A percentile compares a stretch with the other conserved stretches of the same genome.
Evolutionary conservation across 805 yeast species (phyloP).

Genomic region (Yarrowia hollandica): DNA sequence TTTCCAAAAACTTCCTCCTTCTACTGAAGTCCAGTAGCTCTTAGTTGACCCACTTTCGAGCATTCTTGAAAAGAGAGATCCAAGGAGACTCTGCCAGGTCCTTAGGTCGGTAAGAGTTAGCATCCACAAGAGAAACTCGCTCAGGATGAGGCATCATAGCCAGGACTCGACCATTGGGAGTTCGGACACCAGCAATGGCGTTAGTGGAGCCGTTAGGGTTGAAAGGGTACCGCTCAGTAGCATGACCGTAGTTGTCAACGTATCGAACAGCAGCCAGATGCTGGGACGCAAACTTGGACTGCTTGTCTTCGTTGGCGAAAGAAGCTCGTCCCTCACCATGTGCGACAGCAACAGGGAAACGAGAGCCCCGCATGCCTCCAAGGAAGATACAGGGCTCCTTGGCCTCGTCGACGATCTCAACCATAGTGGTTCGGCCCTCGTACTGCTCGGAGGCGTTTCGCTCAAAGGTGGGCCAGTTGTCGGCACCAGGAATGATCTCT

Average conservation of each 20-base stretch:
- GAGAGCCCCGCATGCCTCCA: slow-evolving; percentile 88
- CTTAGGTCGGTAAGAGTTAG: slow-evolving; percentile 65
- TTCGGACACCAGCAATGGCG: slow-evolving; percentile 89
- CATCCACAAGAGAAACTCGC: slow-evolving; percentile 81
- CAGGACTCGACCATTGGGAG: slow-evolving; percentile 90
- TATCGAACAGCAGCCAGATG: slow-evolving; percentile 67
- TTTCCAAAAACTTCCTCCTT: not conserved
- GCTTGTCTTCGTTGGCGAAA: slow-evolving; percentile 52
- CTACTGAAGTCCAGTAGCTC: not conserved
- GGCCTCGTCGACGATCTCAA: slow-evolving; percentile 65
- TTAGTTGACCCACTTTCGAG: slow-evolving; percentile 80
- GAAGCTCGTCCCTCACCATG: slow-evolving; percentile 97
- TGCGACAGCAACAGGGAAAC: slow-evolving; percentile 94
- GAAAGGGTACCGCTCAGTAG: slow-evolving; percentile 81
- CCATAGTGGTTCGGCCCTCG: slow-evolving; percentile 91
- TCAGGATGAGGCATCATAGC: slow-evolving; percentile 99
- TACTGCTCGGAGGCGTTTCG: slow-evolving; percentile 90
- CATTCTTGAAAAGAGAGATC: slow-evolving; percentile 88
- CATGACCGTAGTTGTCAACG: slow-evolving; percentile 87
- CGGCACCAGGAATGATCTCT: slow-evolving; percentile 87
- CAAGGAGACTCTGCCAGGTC: slow-evolving; percentile 91
- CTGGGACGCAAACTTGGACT: slow-evolving; percentile 50
- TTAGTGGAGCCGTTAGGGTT: slow-evolving; percentile 96
- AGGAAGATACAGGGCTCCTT: slow-evolving; percentile 67
- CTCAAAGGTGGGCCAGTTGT: slow-evolving; percentile 94